phyloP scores from a whole-genome alignment of 805 yeast species.

The Starmerella cellae region DNA sequence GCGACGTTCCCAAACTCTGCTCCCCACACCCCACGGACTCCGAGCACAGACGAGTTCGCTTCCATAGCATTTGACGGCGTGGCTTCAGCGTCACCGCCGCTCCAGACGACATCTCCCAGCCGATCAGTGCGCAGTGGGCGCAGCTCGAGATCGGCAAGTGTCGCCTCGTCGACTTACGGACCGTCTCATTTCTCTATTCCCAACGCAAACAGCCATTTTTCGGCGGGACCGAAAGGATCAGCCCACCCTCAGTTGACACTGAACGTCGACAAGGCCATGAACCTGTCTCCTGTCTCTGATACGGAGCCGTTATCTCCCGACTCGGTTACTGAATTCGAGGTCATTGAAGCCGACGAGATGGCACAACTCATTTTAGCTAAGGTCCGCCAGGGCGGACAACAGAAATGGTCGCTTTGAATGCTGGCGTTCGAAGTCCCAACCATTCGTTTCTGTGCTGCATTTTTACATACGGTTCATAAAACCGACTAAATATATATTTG shows the following conservation, averaged over 20 bases:
- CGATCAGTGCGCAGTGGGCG: conserved; percentile 1
- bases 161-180: conserved; percentile 1
- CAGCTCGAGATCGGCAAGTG: conserved; percentile 8
- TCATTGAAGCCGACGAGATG: conserved; percentile 26
- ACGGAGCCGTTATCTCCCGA: conserved; percentile 14
- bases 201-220: too few species aligned
- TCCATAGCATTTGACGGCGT: conserved; percentile 7
- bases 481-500: too few species aligned
- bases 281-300: neutral
- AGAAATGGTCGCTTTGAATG: conserved; percentile 22
- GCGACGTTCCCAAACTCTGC: too few species aligned
- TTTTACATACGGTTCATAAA: too few species aligned
- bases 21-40: conserved; percentile 8
- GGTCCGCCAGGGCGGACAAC: conserved; percentile 19
- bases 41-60: conserved; percentile 5
- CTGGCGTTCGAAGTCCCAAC: conserved; percentile 2
- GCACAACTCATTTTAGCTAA: conserved; percentile 26
- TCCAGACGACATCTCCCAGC: neutral
- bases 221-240: too few species aligned
- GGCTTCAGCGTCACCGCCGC: neutral
- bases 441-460: too few species aligned
- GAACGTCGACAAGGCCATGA: too few species aligned
- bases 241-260: too few species aligned
- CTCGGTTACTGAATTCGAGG: conserved; percentile 9
- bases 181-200: too few species aligned